Conservation (phyloP, 2,329 filamentous ascomycete species). For the Chaetothyriales sp. region DNA sequence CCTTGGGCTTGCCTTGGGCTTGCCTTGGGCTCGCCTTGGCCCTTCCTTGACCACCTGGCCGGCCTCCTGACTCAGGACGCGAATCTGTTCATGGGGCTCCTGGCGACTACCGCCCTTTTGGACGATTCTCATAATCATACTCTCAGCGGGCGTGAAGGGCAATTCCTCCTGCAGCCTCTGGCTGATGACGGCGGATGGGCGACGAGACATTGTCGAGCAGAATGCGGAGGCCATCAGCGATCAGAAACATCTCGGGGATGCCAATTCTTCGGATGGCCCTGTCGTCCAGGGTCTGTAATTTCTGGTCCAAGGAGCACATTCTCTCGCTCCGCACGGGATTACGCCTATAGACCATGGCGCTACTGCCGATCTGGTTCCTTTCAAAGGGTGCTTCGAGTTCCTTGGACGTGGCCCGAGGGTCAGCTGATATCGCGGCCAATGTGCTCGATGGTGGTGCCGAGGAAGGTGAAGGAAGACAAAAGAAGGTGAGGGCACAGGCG, state of each 20-base stretch:
- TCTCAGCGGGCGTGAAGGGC: conserved; percentile 69
- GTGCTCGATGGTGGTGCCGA: conserved; percentile 65
- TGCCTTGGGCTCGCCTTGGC: conserved; percentile 62
- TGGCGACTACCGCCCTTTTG: conserved; percentile 59
- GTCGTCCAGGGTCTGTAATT: conserved; percentile 41
- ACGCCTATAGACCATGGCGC: conserved; percentile 55
- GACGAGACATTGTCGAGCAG: conserved; percentile 53
- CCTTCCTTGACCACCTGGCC: conserved; percentile 58
- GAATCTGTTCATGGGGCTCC: conserved; percentile 77
- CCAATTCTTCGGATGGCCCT: conserved; percentile 34
- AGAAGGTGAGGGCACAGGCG: conserved; percentile 64
- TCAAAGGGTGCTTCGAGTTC: conserved; percentile 79
- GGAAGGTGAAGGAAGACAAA: conserved; percentile 59
- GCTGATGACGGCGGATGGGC: conserved; percentile 61
- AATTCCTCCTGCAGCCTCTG: conserved; percentile 59
- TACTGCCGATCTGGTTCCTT: conserved; percentile 60
- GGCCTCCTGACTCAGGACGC: conserved; percentile 67
- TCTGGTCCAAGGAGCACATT: conserved; percentile 45
- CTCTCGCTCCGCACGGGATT: conserved; percentile 46
- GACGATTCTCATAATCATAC: conserved; percentile 66
- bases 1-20: conserved; percentile 51
- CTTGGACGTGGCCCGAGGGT: conserved; percentile 62
- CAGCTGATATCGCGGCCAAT: conserved; percentile 62
- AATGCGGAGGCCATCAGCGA: conserved; percentile 54
- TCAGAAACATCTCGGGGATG: conserved; percentile 54